Base-by-base conservation (phyloP, 2,329 filamentous ascomycete species). In the Colletotrichum tofieldiae region DNA sequence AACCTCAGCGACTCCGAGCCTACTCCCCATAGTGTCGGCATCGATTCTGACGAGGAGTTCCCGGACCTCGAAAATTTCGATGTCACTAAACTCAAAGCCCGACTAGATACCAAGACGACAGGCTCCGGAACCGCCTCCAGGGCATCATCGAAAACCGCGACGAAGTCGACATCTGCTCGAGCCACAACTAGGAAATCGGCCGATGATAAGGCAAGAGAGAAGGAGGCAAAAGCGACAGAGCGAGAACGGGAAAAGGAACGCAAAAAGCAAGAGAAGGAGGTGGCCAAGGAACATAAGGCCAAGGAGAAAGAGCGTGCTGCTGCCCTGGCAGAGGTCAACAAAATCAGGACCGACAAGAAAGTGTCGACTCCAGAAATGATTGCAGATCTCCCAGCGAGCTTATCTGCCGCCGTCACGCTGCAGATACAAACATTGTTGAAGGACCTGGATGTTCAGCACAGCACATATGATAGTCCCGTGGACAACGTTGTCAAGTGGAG, bases 331-430 rank as follows among this genome's bases (percentile, higher is more conserved):
- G 91, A 93, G 74, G 93, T 91, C 52, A 96, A 96, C 81, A 94
- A 92, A 77, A 82, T 92, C 12, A 90, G 90, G 63, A 90, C 89
- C 0, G 91, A 94, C 81, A 94, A 94, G 82, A 94, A 93, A 75
- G 83, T 91, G 0, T 93, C 93, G 0, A 89, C 91, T 0, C 88
- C 88, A 0, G 93, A 96, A 79, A 96, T 96, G 93, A 91, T 96
- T 62, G 86, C 94, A 1, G 89, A 94, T 75, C 83, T 96, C 32
- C 88, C 93, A 0, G 81, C 82, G 0, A 87, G 86, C 1, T 82
- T 96, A 1, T 81, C 87, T 29, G 79, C 85, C 0, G 83, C 81
- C 0, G 78, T 87, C 32, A 83, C 78, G 32, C 79, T 84, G 1
- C 87, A 88, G 58, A 79, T 88, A 6, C 81, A 86, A 65, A 79